Conservation (phyloP, 2,329 filamentous ascomycete genomes). For the Nothophoma quercina region DNA sequence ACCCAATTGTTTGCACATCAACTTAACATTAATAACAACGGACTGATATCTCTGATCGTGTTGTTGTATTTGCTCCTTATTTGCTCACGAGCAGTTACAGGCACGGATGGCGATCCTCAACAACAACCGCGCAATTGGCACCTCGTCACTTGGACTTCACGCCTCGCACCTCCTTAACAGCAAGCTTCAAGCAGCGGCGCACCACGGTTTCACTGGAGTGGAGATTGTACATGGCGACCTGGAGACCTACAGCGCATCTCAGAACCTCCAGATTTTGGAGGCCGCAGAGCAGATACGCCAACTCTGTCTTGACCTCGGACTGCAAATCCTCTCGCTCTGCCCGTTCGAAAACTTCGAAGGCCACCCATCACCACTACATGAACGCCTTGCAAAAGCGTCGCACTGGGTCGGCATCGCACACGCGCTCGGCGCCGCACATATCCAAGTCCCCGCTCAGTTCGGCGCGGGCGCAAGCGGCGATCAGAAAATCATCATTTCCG, state of each 20-base stretch:
- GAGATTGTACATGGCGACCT: slow-evolving; percentile 16
- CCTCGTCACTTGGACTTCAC: slow-evolving; percentile 13
- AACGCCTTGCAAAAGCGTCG: slow-evolving; percentile 5
- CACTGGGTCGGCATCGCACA: slow-evolving; percentile 18
- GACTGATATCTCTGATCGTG: no score
- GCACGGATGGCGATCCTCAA: no score
- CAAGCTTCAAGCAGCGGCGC: slow-evolving; percentile 15
- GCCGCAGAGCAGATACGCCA: neutral
- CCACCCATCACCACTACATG: slow-evolving; percentile 1
- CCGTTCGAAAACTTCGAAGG: slow-evolving; percentile 30
- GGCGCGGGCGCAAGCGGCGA: slow-evolving; percentile 31
- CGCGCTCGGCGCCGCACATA: slow-evolving; percentile 6
- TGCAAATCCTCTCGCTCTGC: slow-evolving; percentile 19
- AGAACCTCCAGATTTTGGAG: neutral
- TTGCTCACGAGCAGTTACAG: no score
- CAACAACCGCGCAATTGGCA: slow-evolving; percentile 13
- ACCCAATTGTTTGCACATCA: neutral
- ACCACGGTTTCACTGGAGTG: slow-evolving; percentile 12
- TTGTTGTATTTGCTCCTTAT: no score
- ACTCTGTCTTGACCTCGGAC: neutral
- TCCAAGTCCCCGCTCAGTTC: slow-evolving; percentile 23
- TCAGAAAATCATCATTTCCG: slow-evolving; percentile 60
- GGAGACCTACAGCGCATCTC: slow-evolving; percentile 4
- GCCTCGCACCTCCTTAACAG: slow-evolving; percentile 4
- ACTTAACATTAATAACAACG: no score